Base-by-base conservation (phyloP, 1,139 yeast species). In the Taiozyma sp. region DNA sequence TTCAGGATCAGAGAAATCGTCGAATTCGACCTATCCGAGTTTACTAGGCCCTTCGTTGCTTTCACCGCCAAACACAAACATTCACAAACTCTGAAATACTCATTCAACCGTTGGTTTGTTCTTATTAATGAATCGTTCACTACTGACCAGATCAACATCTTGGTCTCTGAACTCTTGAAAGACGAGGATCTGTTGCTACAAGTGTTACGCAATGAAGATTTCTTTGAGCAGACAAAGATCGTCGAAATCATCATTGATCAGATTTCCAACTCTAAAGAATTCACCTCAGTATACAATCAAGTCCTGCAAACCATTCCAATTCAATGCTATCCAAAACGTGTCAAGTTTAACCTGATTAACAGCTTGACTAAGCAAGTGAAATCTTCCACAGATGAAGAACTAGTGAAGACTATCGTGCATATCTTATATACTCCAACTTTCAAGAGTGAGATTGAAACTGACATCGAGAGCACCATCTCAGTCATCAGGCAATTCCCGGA, bases 41-140 rank as follows among this genome's bases (percentile, higher is more conserved):
- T 68, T 19, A 34, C 65, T 14, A 47, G 52, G 0, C 50, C 57
- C 0, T 74, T 81, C 50, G 47, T 73, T n/a, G 50, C 61, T 3
- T 68, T 62, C 46, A 53, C 52, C 48, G 41, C 44, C 0, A 43
- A 49, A 10, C 19, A 19, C 19, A 47, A 62, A 1, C 42, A 52
- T 4, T 6, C 52, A 0, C 46, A 50, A 0, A 53, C 71, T 16
- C 48, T 75, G 4, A 47, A 56, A 2, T 55, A 64, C 5, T 53
- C 76, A 0, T 71, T 82, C 50, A 57, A 62, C n/a, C 78, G 89
- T 62, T 85, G 89, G 89, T 60, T 75, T 32, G 74, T 83, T 0
- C 51, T 83, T 0, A 55, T 84, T 6, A 75, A 81, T 48, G 48
- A 55, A 4, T 58, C 65, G 48, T 72, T 77, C 58, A 47, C 65